Evolutionary conservation across 257 asterid species (phyloP).

Genomic region (Solanum acaule): DNA sequence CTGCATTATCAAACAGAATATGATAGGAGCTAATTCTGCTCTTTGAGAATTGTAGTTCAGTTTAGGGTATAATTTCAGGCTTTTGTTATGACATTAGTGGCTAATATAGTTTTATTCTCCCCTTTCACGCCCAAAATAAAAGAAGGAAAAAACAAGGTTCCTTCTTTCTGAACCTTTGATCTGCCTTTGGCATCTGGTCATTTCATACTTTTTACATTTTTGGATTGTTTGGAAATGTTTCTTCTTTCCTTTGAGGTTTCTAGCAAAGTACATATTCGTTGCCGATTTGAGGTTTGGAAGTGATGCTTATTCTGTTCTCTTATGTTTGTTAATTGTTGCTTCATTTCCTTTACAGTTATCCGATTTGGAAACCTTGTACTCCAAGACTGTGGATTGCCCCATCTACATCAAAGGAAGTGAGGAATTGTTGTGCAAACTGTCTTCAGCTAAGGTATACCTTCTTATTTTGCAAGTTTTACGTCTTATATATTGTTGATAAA

Average conservation of each 20-base stretch:
- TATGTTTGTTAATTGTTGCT: background rate
- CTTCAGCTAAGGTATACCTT: slow-evolving; percentile 59
- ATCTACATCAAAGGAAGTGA: slow-evolving; percentile 50
- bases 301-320: background rate
- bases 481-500: background rate
- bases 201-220: background rate
- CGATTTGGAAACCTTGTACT: slow-evolving; percentile 52
- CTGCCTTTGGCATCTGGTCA: background rate
- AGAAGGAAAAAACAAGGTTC: background rate
- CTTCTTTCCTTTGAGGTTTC: background rate
- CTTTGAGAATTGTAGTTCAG: background rate
- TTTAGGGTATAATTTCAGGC: background rate
- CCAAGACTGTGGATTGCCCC: slow-evolving; percentile 45
- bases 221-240: background rate
- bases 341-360: slow-evolving; percentile 37
- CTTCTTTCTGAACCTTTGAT: background rate
- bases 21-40: background rate
- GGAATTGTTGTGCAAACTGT: slow-evolving; percentile 50
- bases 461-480: background rate
- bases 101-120: background rate
- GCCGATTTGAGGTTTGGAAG: background rate
- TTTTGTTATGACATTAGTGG: background rate
- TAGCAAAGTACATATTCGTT: background rate
- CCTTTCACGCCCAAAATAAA: background rate
- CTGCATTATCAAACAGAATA: background rate